A percentile compares a stretch with the other conserved stretches of the same genome.
These are phyloP conservation scores for Hortiboletus rubellus DNA, from an alignment of 1,284 basidiomycete genomes.

Conservation along the genomic window DNA sequence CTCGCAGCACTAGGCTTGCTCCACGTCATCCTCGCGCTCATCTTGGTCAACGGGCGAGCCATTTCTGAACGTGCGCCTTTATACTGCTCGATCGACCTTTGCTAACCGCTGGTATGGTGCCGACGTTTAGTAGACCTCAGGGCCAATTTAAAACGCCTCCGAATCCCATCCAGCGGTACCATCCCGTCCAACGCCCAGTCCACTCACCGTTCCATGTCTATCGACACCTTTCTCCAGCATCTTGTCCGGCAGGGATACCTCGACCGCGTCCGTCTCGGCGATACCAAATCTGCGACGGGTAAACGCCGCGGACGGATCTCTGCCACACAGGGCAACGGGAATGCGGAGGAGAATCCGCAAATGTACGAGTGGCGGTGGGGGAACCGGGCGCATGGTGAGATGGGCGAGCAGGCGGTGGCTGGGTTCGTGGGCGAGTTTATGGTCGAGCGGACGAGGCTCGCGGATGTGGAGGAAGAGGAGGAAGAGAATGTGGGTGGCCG, in stretches of 20 bases:
- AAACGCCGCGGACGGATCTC: conserved; percentile 54
- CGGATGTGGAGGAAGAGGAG: conserved; percentile 42
- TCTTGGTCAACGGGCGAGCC: conserved; percentile 66
- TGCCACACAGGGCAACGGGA: conserved; percentile 44
- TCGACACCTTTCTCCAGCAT: conserved; percentile 58
- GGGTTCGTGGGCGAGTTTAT: conserved; percentile 75
- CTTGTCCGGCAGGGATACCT: conserved; percentile 68
- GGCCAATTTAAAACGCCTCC: conserved; percentile 59
- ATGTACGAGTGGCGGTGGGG: conserved; percentile 81
- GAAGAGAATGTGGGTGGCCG: conserved; percentile 31
- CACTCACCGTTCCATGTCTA: conserved; percentile 45
- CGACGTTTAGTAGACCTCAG: conserved; percentile 55
- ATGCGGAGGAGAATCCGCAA: conserved; percentile 48
- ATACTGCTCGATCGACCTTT: conserved; percentile 5
- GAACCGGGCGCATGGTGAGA: conserved; percentile 65
- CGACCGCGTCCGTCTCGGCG: conserved; percentile 55
- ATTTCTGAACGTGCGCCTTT: conserved; percentile 59
- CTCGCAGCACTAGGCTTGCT: conserved; percentile 61
- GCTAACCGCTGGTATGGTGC: background rate
- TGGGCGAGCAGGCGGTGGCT: conserved; percentile 66
- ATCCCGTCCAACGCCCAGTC: conserved; percentile 52
- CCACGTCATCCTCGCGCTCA: conserved; percentile 67
- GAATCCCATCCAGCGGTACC: conserved; percentile 45
- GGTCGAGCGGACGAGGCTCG: conserved; percentile 48
- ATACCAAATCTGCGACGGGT: conserved; percentile 39